phyloP scores from a whole-genome alignment of 2,329 filamentous ascomycete genomes.

The Boeremia lycopersici region DNA sequence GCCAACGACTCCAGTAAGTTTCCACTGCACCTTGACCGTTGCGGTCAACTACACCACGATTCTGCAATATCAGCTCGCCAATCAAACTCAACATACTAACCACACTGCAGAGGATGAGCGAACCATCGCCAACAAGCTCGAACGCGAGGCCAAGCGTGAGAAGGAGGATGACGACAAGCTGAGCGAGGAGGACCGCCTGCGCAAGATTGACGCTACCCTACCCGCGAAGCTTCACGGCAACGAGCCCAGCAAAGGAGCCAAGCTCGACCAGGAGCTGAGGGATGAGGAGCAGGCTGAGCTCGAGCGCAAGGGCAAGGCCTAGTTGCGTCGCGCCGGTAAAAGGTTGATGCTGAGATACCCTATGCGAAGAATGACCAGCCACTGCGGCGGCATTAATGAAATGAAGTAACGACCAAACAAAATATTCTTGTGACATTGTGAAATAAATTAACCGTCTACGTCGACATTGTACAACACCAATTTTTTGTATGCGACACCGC shows the following conservation, averaged over 20 bases:
- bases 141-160: conserved; percentile 63
- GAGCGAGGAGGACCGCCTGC: conserved; percentile 44
- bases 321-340: conserved; percentile 9
- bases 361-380: conserved; percentile 12
- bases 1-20: conserved; percentile 73
- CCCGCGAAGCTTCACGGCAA: conserved; percentile 71
- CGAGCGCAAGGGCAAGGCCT: conserved; percentile 62
- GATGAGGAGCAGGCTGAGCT: conserved; percentile 71
- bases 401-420: conserved; percentile 13
- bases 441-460: not conserved
- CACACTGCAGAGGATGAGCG: conserved; percentile 68
- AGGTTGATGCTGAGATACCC: conserved; percentile 16
- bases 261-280: conserved; percentile 71
- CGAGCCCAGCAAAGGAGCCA: conserved; percentile 72
- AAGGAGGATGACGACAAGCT: conserved; percentile 45
- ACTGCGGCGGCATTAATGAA: conserved; percentile 15
- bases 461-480: not conserved
- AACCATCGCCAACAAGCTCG: conserved; percentile 73
- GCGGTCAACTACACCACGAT: not conserved
- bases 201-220: conserved; percentile 65
- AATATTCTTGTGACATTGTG: not conserved
- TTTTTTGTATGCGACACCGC: not conserved
- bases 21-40: too few relatives aligned
- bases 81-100: not conserved
- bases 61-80: too few relatives aligned